Percentiles rank a stretch among this genome's conserved stretches.
phyloP scores from a whole-genome alignment of 202 grass and related monocot genomes.

The Thinopyrum obtusiflorum region DNA sequence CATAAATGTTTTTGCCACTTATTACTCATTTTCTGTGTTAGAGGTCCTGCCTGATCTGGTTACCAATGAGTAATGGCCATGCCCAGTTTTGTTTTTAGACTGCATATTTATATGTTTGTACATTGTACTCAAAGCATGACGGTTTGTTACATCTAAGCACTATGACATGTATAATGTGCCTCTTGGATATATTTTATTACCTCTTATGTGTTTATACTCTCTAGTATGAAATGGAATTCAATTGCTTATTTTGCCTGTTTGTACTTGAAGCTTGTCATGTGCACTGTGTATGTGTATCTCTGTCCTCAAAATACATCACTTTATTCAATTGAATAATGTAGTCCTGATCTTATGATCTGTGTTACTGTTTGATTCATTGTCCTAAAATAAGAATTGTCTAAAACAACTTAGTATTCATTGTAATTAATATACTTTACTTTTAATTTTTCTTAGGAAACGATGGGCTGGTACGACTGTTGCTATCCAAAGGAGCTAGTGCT shows the following conservation, averaged over 20 bases:
- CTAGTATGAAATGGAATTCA: not conserved
- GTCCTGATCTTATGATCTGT: not conserved
- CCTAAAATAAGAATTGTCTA: not conserved
- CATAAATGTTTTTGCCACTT: not conserved
- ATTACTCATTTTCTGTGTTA: not conserved
- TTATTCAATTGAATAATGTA: not conserved
- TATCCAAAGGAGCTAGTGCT: constrained; percentile 38
- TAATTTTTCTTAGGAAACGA: constrained; percentile 1
- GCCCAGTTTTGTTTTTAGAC: not conserved
- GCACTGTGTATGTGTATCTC: not conserved
- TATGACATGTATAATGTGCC: not conserved
- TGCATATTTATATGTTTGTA: not conserved
- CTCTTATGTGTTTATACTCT: not conserved
- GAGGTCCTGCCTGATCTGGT: not conserved
- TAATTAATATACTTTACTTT: not conserved
- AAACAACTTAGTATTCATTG: not conserved
- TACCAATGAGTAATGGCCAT: not conserved
- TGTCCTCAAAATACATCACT: not conserved
- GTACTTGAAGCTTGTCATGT: not conserved
- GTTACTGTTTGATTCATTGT: not conserved
- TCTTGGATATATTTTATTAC: not conserved
- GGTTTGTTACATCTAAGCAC: not conserved
- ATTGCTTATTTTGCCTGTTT: not conserved
- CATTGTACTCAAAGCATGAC: not conserved
- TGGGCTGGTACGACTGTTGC: constrained; percentile 27